phyloP scores from a whole-genome alignment of 2,329 filamentous ascomycete genomes.

The Cladophialophora exuberans region DNA sequence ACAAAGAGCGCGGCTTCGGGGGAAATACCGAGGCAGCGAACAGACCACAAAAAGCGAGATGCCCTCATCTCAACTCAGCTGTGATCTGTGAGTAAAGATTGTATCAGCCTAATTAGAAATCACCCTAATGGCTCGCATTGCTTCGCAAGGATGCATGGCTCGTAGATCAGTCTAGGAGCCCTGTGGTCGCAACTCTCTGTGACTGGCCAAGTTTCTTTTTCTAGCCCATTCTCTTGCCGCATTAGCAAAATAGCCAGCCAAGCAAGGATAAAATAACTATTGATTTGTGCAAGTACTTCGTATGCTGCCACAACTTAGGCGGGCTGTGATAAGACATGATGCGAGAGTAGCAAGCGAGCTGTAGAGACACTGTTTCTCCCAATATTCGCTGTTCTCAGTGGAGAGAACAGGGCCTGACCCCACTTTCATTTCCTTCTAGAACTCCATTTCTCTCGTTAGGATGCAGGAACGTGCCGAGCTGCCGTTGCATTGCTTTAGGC shows the following conservation, averaged over 20 bases:
- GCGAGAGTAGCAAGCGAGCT: background rate
- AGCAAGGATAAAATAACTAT: too few relatives aligned
- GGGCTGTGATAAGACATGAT: slow-evolving; percentile 8
- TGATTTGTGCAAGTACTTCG: too few relatives aligned
- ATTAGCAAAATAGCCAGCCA: too few relatives aligned
- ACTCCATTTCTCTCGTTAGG: slow-evolving; percentile 13
- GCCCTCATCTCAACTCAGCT: slow-evolving; percentile 4
- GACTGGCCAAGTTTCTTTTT: slow-evolving; percentile 10
- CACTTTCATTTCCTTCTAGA: slow-evolving; percentile 16
- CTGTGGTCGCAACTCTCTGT: background rate
- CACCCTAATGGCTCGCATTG: slow-evolving; percentile 6
- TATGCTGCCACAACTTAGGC: too few relatives aligned
- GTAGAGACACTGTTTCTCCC: background rate
- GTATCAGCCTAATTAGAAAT: slow-evolving; percentile 16
- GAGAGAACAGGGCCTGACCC: slow-evolving; percentile 8
- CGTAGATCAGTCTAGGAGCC: slow-evolving; percentile 11
- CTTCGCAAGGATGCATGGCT: slow-evolving; percentile 7
- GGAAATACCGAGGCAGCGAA: too few relatives aligned
- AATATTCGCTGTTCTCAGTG: background rate
- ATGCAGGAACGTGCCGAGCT: slow-evolving; percentile 28
- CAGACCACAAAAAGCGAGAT: too few relatives aligned
- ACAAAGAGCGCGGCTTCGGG: background rate
- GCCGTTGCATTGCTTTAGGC: slow-evolving; percentile 20
- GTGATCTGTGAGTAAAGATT: background rate
- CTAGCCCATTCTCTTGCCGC: slow-evolving; percentile 1